Base-by-base conservation (phyloP, 257 asterid genomes). In the Voacanga thouarsii region DNA sequence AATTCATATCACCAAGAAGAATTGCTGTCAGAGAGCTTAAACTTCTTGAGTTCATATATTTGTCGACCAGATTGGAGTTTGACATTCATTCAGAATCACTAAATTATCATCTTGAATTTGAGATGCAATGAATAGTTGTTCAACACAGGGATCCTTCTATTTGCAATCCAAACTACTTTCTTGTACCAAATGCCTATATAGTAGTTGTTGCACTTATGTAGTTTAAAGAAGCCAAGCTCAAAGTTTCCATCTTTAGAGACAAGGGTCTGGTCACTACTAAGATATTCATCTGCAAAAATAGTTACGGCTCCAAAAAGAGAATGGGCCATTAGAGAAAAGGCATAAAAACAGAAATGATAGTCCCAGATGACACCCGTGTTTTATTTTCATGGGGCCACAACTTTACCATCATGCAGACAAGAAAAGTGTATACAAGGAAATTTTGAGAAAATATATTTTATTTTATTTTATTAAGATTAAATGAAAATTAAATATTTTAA, bases 111-210 rank as follows among this genome's bases (percentile, higher is more conserved):
- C 76, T 0, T 83, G 78, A 75, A 88, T 74, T n/a, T 55, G 79
- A 90, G 77, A 5, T 71, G 82, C 14, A 90, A 83, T 7, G 85
- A 76, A 44, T 66, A 74, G 28, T 19, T 66, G 74, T 83, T 86
- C 2, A 41, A 49, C 64, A 89, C 53, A 0, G 93, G 92, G 83
- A 82, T 56, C 77, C 80, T 2, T 2, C 37, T 33, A 2, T 33
- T 33, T 2, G 37, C 37, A 33, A 33, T 2, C 37, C 37, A 33
- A 33, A 33, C 37, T 33, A 33, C 89, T 66, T 92, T 83, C 81
- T 89, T 89, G 11, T 83, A 86, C 87, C 89, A 86, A 45, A 86
- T 83, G 41, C 87, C 89, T 59, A 85, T 50, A n/a, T 83, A 85
- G 26, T 78, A 81, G 18, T 67, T 85, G 44, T 85, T 45, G 49